A percentile compares a stretch with the other conserved stretches of the same genome.
These are phyloP conservation scores for Olyra latifolia DNA, from an alignment of 176 grass and related monocot genomes.

Conservation along the genomic window DNA sequence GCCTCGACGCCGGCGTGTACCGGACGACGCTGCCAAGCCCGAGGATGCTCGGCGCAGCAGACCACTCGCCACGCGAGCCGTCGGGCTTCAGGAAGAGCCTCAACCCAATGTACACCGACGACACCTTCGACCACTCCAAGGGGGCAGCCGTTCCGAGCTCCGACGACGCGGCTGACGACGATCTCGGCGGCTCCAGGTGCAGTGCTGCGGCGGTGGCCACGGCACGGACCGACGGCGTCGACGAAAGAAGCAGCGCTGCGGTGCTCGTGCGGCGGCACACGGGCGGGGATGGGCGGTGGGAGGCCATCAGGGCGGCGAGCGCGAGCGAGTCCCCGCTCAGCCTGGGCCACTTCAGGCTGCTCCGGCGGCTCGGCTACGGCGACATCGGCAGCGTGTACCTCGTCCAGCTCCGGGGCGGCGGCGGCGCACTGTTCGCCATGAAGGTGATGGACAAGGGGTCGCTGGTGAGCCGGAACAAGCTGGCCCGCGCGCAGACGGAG, in stretches of 20 bases:
- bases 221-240: neutral
- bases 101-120: slow-evolving; percentile 35
- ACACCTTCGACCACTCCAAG: neutral
- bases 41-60: neutral
- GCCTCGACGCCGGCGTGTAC: slow-evolving; percentile 41
- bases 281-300: slow-evolving; percentile 64
- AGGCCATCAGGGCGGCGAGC: slow-evolving; percentile 62
- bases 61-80: slow-evolving; percentile 23
- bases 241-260: slow-evolving; percentile 18
- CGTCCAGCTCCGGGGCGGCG: slow-evolving; percentile 67
- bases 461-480: slow-evolving; percentile 75
- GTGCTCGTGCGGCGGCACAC: slow-evolving; percentile 63
- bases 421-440: slow-evolving; percentile 73
- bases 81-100: slow-evolving; percentile 49
- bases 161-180: neutral
- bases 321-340: slow-evolving; percentile 60
- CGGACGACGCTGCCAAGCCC: slow-evolving; percentile 48
- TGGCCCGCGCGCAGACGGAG: slow-evolving; percentile 74
- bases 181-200: neutral
- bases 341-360: slow-evolving; percentile 84
- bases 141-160: neutral
- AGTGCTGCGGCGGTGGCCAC: neutral
- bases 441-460: slow-evolving; percentile 96
- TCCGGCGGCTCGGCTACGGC: slow-evolving; percentile 75
- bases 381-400: slow-evolving; percentile 98